These are phyloP conservation scores for Perkinsela sp. DNA, from an alignment of 208 protist genomes.

Conservation along the genomic window DNA sequence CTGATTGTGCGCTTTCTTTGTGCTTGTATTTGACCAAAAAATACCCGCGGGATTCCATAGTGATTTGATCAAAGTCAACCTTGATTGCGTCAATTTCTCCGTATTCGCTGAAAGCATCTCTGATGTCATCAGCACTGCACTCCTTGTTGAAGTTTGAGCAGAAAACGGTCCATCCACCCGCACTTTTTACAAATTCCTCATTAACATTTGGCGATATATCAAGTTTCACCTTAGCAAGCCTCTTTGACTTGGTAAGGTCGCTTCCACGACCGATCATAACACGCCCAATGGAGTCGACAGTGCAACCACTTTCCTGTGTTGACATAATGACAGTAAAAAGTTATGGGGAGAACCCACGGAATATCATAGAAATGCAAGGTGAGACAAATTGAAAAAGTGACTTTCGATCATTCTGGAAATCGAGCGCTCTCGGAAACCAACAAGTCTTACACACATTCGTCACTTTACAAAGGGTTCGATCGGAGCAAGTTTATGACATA, in stretches of 20 bases:
- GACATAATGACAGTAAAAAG: no score
- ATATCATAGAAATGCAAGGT: no score
- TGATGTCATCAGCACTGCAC: background rate
- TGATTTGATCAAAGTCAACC: constrained; percentile 52
- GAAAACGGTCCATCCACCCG: background rate
- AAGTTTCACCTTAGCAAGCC: background rate
- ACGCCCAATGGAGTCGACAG: background rate
- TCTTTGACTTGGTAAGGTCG: background rate
- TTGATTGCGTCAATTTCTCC: constrained; percentile 53
- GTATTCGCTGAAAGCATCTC: constrained; percentile 39
- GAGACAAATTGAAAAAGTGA: no score
- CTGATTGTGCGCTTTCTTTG: constrained; percentile 26
- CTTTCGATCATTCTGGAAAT: no score
- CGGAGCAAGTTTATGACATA: no score
- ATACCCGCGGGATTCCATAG: constrained; percentile 46
- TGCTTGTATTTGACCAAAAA: constrained; percentile 60
- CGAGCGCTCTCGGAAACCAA: no score
- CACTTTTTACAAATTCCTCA: background rate
- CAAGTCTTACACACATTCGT: no score
- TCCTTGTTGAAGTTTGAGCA: background rate
- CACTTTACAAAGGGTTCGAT: no score
- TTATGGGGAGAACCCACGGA: no score
- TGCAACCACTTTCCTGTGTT: no score
- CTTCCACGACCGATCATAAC: background rate
- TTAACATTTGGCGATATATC: background rate